Evolutionary conservation across 192 early-diverging fungal species (phyloP), one percentile per base, ranked within the genome.

Genomic region (Coemansia sp.): DNA sequence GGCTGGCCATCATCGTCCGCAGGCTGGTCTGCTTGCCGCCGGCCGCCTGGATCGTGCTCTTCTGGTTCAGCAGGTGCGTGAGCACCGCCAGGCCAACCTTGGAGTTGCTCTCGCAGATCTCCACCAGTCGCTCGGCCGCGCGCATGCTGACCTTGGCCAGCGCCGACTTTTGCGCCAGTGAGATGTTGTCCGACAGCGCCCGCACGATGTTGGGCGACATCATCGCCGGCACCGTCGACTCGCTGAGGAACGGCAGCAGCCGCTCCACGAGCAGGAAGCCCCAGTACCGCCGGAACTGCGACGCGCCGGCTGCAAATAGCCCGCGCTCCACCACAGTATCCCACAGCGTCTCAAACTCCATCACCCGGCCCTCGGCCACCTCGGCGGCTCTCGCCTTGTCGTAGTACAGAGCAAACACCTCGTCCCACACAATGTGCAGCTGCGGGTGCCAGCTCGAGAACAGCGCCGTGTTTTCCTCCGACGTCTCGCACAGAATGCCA

Each of bases 261-360:
- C 79, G 86, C 60, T 91, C 87, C 45, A 97, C 88, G 22, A 96
- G 70, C 59, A 93, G 88, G 81, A 96, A 93, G 46, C 94, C 96
- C 87, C 96, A 90, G 82, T 87, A 94, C 74, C 92, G 94, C 67
- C 92, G 89, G 71, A 94, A 93, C 78, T 96, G 90, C 54, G 88
- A 87, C 14, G 88, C 65, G 7, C 88, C 84, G 0, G 88, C 80
- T 39, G 85, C 86, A 65, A 97, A 96, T 49, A 97, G 79, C 6
- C 87, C 83, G 32, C 90, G 88, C 56, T 95, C 94, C 39, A 96
- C 90, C 38, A 82, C 84, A 1, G 70, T 67, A 6, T 83, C 85
- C 97, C 97, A 99, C 61, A 99, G 91, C 56, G 88, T 85, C 46
- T 84, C 68, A 73, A 96, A 88, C 8, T 86, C 74, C 42, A 89